These are phyloP conservation scores for Rubia balearica DNA, from an alignment of 305 asterid species.

Conservation along the genomic window DNA sequence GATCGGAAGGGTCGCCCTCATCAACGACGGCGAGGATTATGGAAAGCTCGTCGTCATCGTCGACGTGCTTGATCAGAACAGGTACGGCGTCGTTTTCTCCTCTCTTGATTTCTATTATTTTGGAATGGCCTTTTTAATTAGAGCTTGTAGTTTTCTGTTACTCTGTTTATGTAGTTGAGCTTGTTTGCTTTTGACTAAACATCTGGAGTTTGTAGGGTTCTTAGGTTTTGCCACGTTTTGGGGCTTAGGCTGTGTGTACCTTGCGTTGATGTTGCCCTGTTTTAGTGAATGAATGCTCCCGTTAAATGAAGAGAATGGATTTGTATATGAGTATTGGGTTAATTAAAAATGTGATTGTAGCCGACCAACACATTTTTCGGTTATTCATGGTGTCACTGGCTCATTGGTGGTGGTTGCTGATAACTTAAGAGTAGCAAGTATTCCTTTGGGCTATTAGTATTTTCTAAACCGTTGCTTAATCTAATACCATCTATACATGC, in stretches of 20 bases:
- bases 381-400: no score
- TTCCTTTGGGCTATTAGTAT: neutral
- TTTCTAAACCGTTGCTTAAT: no score
- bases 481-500: neutral
- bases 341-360: no score
- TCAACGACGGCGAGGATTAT: constrained; percentile 86
- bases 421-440: no score
- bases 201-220: no score
- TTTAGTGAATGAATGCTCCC: neutral
- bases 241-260: neutral
- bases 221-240: neutral
- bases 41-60: constrained; percentile 93
- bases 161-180: neutral
- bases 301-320: neutral
- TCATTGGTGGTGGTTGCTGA: neutral
- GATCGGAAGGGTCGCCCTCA: constrained; percentile 91
- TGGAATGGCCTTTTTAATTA: neutral
- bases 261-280: neutral
- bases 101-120: neutral
- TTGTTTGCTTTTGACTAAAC: no score
- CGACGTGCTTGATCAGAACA: constrained; percentile 86
- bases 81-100: constrained; percentile 22
- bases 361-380: no score
- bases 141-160: neutral
- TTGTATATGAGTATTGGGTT: neutral